Evolutionary conservation across 108 stramenopile species (phyloP), one percentile per base, ranked within the genome.

Genomic region (Stephanodiscus minutulus): DNA sequence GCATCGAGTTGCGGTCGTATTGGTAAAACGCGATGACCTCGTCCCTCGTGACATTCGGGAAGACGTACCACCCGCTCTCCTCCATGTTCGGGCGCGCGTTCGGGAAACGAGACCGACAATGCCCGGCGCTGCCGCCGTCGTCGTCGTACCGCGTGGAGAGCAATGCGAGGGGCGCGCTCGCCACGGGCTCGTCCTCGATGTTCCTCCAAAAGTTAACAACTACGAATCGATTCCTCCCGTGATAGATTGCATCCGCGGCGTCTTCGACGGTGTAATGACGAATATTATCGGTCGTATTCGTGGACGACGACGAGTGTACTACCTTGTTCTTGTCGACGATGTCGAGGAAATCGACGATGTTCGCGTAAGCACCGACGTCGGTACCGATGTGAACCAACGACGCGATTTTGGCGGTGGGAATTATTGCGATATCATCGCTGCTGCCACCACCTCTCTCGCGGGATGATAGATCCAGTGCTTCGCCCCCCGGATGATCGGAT

Each of bases 401-500:
- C 18, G 87, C 87, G 65, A 82, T 39, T 3, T 67, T 76, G 11
- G 86, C 81, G 37, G 74, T 82, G 28, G 53, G 86, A 15, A 62
- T 76, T 1, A 27, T 21, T 21, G 15, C 11, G 5, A 33, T 2
- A 5, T 33, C 31, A n/a, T n/a, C n/a, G n/a, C n/a, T n/a, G n/a
- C n/a, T n/a, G 31, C 31, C 31, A 0, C 63, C 0, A 25, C 20
- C 61, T 1, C 48, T n/a, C 4, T 35, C 18, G 18, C 70, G 61
- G 60, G 68, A 73, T 61, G 44, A 62, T 73, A 54, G n/a, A 28
- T 49, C 31, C 5, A 54, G 24, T 75, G 82, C n/a, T n/a, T n/a
- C n/a, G n/a, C 79, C 44, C 87, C 87, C 24, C 87, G 74, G 18
- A 79, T 20, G 82, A 83, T 85, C 20, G 87, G 87, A 69, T 87